Evolutionary conservation across 352 stramenopile species (phyloP).

Genomic region (Pythium brachiatum): DNA sequence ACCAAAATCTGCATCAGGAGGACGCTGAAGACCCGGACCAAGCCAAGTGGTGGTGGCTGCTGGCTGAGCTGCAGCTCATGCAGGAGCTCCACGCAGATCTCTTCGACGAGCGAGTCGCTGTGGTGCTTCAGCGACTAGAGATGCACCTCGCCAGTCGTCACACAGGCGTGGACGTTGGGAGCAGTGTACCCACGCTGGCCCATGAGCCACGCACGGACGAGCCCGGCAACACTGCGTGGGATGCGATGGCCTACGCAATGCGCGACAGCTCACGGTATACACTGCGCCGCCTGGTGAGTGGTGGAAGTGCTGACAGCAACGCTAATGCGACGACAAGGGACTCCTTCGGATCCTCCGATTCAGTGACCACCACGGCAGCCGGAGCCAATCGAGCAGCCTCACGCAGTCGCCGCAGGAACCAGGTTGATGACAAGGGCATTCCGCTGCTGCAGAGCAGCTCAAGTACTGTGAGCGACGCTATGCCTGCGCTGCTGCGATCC

Average conservation of each 20-base stretch:
- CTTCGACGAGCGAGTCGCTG: conserved; percentile 3
- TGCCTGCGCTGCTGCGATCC: conserved; percentile 16
- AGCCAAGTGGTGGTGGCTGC: conserved; percentile 13
- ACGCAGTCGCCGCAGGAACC: neutral
- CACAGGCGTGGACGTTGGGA: neutral
- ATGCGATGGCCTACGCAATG: neutral
- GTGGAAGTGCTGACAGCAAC: neutral
- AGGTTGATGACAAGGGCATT: conserved; percentile 1
- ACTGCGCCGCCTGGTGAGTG: conserved; percentile 4
- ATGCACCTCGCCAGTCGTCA: neutral
- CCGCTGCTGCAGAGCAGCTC: conserved; percentile 19
- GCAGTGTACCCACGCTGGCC: neutral
- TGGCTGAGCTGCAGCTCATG: conserved; percentile 15
- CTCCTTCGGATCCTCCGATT: neutral
- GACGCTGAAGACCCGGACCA: neutral
- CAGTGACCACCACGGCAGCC: neutral
- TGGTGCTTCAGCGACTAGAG: conserved; percentile 6
- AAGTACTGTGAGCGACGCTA: conserved; percentile 13
- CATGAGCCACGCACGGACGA: neutral
- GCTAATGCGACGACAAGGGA: neutral
- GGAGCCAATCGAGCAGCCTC: neutral
- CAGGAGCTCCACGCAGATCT: conserved; percentile 11
- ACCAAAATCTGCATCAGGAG: neutral
- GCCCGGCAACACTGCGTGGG: neutral
- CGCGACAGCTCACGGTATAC: conserved; percentile 4